Percentiles rank a stretch among this genome's conserved stretches.
Conservation (phyloP, 2,329 filamentous ascomycete species). For the Lecanicillium sp. region DNA sequence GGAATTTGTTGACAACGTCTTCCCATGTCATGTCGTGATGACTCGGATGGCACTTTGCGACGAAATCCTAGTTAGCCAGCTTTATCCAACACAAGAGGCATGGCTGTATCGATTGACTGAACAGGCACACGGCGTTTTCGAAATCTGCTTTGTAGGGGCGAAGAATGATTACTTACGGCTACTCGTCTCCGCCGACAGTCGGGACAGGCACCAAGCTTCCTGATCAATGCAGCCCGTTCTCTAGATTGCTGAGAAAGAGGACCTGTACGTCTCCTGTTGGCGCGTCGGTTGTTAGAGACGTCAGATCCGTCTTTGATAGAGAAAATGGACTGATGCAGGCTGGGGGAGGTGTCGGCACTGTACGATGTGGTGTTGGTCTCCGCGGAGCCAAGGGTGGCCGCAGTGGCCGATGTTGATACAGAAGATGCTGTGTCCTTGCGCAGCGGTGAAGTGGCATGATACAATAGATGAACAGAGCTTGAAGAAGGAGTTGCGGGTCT, state of each 20-base stretch:
- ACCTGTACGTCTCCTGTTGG: constrained; percentile 53
- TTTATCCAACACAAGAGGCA: not conserved
- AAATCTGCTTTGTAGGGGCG: too few relatives aligned
- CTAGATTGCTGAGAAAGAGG: constrained; percentile 53
- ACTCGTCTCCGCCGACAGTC: constrained; percentile 52
- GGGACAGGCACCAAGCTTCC: constrained; percentile 52
- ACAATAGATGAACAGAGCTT: constrained; percentile 25
- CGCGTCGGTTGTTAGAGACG: constrained; percentile 46
- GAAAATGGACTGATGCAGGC: constrained; percentile 46
- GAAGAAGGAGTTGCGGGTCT: constrained; percentile 17
- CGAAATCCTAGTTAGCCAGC: not conserved
- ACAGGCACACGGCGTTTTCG: too few relatives aligned
- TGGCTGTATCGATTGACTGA: too few relatives aligned
- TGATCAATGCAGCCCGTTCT: constrained; percentile 53
- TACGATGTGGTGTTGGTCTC: constrained; percentile 25
- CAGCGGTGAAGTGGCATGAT: constrained; percentile 7
- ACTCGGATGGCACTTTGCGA: constrained; percentile 48
- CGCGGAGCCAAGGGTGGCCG: constrained; percentile 29
- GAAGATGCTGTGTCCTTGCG: constrained; percentile 48
- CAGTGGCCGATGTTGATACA: constrained; percentile 42
- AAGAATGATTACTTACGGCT: constrained; percentile 43
- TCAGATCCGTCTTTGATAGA: constrained; percentile 51
- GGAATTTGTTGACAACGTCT: constrained; percentile 49
- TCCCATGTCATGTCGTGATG: constrained; percentile 58
- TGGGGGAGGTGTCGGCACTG: constrained; percentile 42